Evolutionary conservation across 2,329 filamentous ascomycete genomes (phyloP), one percentile per base, ranked within the genome.

Genomic region (Cladosporium sp.): DNA sequence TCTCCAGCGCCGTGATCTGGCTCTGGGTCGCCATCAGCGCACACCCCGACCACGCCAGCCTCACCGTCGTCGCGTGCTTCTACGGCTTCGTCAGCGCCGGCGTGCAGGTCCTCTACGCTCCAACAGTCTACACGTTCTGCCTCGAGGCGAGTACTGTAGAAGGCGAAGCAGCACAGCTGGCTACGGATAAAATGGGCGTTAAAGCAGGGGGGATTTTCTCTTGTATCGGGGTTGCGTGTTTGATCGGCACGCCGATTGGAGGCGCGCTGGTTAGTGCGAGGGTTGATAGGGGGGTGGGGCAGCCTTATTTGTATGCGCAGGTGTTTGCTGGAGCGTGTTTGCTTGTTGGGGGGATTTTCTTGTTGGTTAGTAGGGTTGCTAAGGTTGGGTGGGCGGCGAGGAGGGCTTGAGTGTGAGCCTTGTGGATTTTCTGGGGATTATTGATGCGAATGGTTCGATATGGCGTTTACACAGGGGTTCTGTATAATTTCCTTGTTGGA

Each of bases 1-100:
- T 86, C 43, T 80, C 80, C 0, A 80, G 79, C 26, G 75, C 81
- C 14, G 73, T 86, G 4, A 80, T 83, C 70, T 80, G 82, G 46
- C 68, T 83, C 49, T 88, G 86, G 85, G 77, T 81, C 13, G 71
- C 70, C 75, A 18, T 77, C 78, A 5, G 54, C 56, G 48, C 28
- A 5, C 46, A 54, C 23, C 54, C 57, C 1, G 58, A 36, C 34
- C 58, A 56, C 57, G 60, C 59, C 49, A 53, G 66, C 30, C 63
- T 77, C 16, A 70, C 70, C 2, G 68, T 75, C 43, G 63, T 76
- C 2, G 74, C 73, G 0, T 74, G 71, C 66, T 72, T 75, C 58
- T 77, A 76, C 61, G 76, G 76, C 11, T 76, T 77, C 65, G 68
- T 70, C 21, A 68, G 71, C 16, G 74, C 73, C 1, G 74, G 72